Base-by-base conservation (phyloP, 768 basidiomycete genomes). In the Suillus cothurnatus region DNA sequence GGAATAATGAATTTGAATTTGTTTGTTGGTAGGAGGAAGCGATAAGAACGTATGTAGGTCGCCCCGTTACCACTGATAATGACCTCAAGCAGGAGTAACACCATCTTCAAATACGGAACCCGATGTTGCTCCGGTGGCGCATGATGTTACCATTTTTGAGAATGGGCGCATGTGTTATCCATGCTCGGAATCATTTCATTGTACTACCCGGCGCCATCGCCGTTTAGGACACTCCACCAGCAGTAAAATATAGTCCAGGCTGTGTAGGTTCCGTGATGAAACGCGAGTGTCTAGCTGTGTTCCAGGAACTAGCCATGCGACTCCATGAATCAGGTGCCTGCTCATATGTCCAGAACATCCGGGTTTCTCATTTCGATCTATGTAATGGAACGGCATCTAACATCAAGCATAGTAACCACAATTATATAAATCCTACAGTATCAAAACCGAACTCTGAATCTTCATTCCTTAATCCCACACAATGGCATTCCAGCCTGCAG, bases 401-500 rank as follows among this genome's bases (percentile, higher is more conserved):
- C 4, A 52, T 52, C 17, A 0, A 53, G 26, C 36, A 41, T 19
- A 14, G n/a, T 61, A 55, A 26, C 50, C 50, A 31, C 50, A 52
- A 28, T 31, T 9, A 61, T 41, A 53, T 32, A 65, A 31, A 41
- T 11, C 53, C 53, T 21, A 21, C 43, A 14, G 11, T 4, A 26
- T 36, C 32, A 57, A 52, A 15, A 41, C 23, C 31, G 26, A n/a
- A 28, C 26, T 45, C 39, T 19, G 17, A 41, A 8, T 50, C 15
- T 15, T n/a, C 6, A 28, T 34, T 50, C 53, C 39, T 53, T n/a
- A 17, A 63, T 57, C n/a, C 47, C 38, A 58, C 60, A 39, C 67
- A 32, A 76, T 76, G 76, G 67, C 71, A 1, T n/a, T 36, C 50
- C 69, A 64, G 41, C 62, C 23, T 61, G 74, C 73, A 12, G 62